Conservation (phyloP, 306 rosid genomes). For the Lagenaria siceraria region DNA sequence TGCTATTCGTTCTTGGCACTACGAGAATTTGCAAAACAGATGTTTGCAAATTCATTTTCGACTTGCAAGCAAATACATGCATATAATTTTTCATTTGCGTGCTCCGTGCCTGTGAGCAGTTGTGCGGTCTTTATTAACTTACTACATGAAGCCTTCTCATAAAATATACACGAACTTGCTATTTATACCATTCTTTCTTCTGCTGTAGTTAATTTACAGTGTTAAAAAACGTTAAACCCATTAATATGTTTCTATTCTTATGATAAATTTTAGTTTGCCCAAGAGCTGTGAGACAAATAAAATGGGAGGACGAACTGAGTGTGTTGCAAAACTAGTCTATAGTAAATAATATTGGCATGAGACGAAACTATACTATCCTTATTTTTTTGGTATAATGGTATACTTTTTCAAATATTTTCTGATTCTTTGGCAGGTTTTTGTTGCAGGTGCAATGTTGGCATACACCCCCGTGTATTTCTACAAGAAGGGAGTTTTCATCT, state of each 20-base stretch:
- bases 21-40: background rate
- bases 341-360: background rate
- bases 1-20: background rate
- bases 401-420: background rate
- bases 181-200: background rate
- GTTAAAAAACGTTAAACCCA: background rate
- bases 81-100: background rate
- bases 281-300: background rate
- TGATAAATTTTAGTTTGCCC: background rate
- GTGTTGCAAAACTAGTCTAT: background rate
- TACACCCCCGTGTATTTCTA: conserved; percentile 35
- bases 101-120: background rate
- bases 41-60: background rate
- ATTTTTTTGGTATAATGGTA: background rate
- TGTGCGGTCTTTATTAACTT: background rate
- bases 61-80: background rate
- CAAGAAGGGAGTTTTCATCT: conserved; percentile 48
- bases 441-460: conserved; percentile 24
- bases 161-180: background rate
- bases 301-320: background rate
- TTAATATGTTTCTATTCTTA: background rate
- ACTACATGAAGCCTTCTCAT: background rate
- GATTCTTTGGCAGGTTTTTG: conserved; percentile 3
- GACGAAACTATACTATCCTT: background rate
- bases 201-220: background rate